Percentiles rank a stretch among this genome's conserved stretches.
Evolutionary conservation across 75 land plant genomes (phyloP).

Genomic region (Larix kaempferi): DNA sequence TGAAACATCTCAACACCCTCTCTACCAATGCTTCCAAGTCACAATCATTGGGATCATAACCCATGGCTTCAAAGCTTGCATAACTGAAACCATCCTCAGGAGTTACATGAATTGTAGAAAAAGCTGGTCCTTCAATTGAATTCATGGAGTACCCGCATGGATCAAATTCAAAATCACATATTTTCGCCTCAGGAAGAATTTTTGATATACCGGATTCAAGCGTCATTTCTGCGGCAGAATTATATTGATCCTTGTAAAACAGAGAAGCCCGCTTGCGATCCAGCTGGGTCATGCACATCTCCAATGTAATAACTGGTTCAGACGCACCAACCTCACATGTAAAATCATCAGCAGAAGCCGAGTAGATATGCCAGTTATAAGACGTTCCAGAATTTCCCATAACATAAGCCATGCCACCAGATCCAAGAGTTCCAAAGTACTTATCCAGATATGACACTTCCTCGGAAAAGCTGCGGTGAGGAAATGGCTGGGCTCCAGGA

Average conservation of each 20-base stretch:
- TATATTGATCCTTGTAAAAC: slow-evolving; percentile 35
- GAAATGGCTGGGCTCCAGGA: slow-evolving; percentile 53
- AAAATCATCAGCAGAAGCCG: slow-evolving; percentile 24
- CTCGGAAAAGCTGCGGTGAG: slow-evolving; percentile 52
- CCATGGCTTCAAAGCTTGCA: slow-evolving; percentile 82
- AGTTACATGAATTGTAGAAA: slow-evolving; percentile 75
- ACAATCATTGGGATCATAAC: slow-evolving; percentile 37
- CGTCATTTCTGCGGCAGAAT: slow-evolving; percentile 56
- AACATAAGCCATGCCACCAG: slow-evolving; percentile 51
- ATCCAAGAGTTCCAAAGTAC: slow-evolving; percentile 36
- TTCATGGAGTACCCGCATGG: slow-evolving; percentile 93
- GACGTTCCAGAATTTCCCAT: slow-evolving; percentile 33
- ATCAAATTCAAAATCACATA: slow-evolving; percentile 87
- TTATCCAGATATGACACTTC: slow-evolving; percentile 48
- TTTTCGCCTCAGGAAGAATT: too few species aligned
- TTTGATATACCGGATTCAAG: slow-evolving; percentile 51
- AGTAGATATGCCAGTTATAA: slow-evolving; percentile 55
- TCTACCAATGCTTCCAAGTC: slow-evolving; percentile 33
- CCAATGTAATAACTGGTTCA: slow-evolving; percentile 32
- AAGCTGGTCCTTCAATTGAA: slow-evolving; percentile 43
- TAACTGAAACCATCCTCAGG: slow-evolving; percentile 87
- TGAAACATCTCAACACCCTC: slow-evolving; percentile 53
- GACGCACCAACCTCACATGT: too few species aligned
- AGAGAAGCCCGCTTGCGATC: slow-evolving; percentile 38
- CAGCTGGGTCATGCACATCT: slow-evolving; percentile 80